Conservation (phyloP, 2,329 filamentous ascomycete species). For the Penicillium sp. region DNA sequence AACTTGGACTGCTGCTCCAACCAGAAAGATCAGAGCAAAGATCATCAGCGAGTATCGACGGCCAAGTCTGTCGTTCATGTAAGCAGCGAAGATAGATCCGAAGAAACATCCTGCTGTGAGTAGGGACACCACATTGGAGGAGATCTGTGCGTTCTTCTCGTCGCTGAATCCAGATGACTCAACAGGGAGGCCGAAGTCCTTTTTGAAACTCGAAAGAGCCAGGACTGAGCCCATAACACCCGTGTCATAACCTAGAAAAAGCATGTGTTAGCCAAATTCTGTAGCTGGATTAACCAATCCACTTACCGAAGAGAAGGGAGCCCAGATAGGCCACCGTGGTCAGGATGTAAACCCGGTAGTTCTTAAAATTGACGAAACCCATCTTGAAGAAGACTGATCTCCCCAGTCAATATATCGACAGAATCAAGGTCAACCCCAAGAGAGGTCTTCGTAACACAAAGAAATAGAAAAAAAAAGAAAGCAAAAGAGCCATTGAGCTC, state of each 20-base stretch:
- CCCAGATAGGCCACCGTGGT: slow-evolving; percentile 45
- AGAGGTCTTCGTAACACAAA: neutral
- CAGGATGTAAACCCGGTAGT: slow-evolving; percentile 46
- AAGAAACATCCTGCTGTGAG: slow-evolving; percentile 41
- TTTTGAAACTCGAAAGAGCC: slow-evolving; percentile 40
- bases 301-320: slow-evolving; percentile 44
- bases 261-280: neutral
- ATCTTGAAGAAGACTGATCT: slow-evolving; percentile 14
- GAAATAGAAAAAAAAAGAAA: neutral
- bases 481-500: neutral
- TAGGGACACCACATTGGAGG: slow-evolving; percentile 39
- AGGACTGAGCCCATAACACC: slow-evolving; percentile 44
- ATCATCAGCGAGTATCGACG: slow-evolving; percentile 38
- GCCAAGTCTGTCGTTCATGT: slow-evolving; percentile 36
- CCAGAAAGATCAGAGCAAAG: slow-evolving; percentile 32
- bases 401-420: neutral
- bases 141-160: slow-evolving; percentile 35
- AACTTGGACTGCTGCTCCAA: slow-evolving; percentile 36
- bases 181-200: slow-evolving; percentile 39
- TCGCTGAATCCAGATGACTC: slow-evolving; percentile 33
- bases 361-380: slow-evolving; percentile 34
- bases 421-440: neutral
- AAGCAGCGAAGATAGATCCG: slow-evolving; percentile 36
- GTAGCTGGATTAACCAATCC: neutral
- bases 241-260: slow-evolving; percentile 40